Conservation (phyloP, 345 rosid species). For the Pistacia integerrima region DNA sequence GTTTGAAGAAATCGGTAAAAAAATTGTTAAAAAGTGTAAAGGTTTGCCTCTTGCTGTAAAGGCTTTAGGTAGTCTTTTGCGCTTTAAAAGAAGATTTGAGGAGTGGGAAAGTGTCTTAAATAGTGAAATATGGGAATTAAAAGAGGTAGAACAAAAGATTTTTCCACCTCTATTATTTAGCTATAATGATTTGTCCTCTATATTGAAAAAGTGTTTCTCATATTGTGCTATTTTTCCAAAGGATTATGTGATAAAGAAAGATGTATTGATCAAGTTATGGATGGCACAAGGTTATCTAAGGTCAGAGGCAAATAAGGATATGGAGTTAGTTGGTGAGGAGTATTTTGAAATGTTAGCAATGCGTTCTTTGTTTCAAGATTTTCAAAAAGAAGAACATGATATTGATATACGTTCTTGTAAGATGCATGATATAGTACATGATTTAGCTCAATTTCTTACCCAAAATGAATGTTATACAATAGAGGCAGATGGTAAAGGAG, state of each 20-base stretch:
- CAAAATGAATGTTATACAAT: background rate
- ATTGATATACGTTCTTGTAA: background rate
- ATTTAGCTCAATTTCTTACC: background rate
- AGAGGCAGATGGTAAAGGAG: background rate
- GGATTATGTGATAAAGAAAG: background rate
- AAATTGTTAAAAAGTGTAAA: constrained; percentile 7
- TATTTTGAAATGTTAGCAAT: constrained; percentile 1
- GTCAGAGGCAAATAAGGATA: background rate
- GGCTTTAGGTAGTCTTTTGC: constrained; percentile 21
- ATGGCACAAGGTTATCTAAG: background rate
- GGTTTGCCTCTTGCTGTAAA: constrained; percentile 27
- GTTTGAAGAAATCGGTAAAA: no score
- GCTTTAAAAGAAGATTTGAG: constrained; percentile 13
- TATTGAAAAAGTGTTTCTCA: background rate
- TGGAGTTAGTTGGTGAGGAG: background rate
- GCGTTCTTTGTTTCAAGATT: background rate
- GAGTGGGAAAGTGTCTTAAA: constrained; percentile 9
- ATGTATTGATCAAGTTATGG: background rate
- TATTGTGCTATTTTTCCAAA: constrained; percentile 27
- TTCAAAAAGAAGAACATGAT: background rate
- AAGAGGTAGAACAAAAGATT: constrained; percentile 14
- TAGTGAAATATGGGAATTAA: constrained; percentile 22
- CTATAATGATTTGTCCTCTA: background rate
- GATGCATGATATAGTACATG: constrained; percentile 10
- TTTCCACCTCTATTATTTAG: background rate